A percentile compares a stretch with the other conserved stretches of the same genome.
Evolutionary conservation across 2,329 filamentous ascomycete species (phyloP).

Genomic region (Xylariaceae sp.): DNA sequence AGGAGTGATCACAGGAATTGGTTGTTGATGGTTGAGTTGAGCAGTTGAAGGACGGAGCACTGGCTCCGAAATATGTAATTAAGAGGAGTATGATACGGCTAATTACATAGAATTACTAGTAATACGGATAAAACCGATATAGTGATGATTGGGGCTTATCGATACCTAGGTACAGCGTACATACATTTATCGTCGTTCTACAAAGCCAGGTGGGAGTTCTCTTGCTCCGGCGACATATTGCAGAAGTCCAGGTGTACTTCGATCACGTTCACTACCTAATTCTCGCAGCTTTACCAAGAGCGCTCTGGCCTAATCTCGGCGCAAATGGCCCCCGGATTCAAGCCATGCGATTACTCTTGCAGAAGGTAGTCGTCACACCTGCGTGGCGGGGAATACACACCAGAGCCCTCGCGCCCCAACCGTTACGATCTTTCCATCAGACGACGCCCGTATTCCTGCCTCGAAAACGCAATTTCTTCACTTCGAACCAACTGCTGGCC

Average conservation of each 20-base stretch:
- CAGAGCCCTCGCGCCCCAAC: constrained; percentile 29
- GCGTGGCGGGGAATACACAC: constrained; percentile 30
- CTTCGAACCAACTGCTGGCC: constrained; percentile 56
- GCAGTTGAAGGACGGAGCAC: no score
- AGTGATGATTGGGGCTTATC: no score
- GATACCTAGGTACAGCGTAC: no score
- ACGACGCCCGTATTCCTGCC: constrained; percentile 43
- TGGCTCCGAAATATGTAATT: no score
- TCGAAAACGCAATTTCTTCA: constrained; percentile 60
- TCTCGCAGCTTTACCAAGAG: not conserved
- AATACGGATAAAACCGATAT: no score
- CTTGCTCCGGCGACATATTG: no score
- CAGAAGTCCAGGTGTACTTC: not conserved
- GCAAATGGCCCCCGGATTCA: constrained; percentile 26
- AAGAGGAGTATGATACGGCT: no score
- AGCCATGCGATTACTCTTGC: constrained; percentile 30
- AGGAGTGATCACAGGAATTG: no score
- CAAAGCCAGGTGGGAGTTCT: no score
- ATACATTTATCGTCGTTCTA: no score
- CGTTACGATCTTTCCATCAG: constrained; percentile 43
- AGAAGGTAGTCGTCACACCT: constrained; percentile 24
- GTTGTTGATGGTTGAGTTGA: no score
- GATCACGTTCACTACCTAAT: not conserved
- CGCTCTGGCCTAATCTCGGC: constrained; percentile 4
- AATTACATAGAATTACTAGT: no score